Base-by-base conservation (phyloP, 2,329 filamentous ascomycete species). In the Fusarium beomiforme region DNA sequence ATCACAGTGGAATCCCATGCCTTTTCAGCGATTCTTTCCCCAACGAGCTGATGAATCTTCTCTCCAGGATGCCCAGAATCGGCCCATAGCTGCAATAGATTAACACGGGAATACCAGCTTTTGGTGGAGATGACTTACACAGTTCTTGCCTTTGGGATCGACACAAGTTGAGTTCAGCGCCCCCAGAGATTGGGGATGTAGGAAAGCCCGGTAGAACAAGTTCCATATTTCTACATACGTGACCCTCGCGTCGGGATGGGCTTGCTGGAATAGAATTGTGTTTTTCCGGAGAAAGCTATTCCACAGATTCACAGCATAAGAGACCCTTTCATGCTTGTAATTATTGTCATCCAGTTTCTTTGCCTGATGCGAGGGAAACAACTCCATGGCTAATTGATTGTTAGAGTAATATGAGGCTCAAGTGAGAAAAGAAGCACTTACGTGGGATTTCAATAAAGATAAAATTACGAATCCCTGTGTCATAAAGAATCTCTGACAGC, bases 131-230 rank as follows among this genome's bases (percentile, higher is more conserved):
- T 6, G 0, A 58, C 58, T 44, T 63, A 63, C 60, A n/a, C 60
- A 63, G 10, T 21, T 29, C 13, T 39, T 26, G 8, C 60, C 60
- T 8, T 33, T 33, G 0, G 21, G 33, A 8, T 63, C 60, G 10
- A n/a, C 3, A 6, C 60, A 63, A 3, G 37, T 44, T 5, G 60
- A 43, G 19, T 44, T 62, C 1, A 1, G 13, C 1, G 21, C 36
- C 0, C 24, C 37, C 2, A 63, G 6, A 14, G 19, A 19, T 13
- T 33, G 9, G 3, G 60, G 60, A 1, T 43, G 7, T 5, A 63
- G 19, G 31, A 63, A 61, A 16, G 37, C 44, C 12, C 37, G 8
- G 36, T 63, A 63, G 26, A 63, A 63, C 14, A 63, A 37, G 29
- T 63, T 57, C 60, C 60, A 63, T 12, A 63, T 6, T 16, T 62